A percentile compares a stretch with the other conserved stretches of the same genome.
Evolutionary conservation across 2,329 filamentous ascomycete species (phyloP).

Genomic region (Sarocladium oryzae): DNA sequence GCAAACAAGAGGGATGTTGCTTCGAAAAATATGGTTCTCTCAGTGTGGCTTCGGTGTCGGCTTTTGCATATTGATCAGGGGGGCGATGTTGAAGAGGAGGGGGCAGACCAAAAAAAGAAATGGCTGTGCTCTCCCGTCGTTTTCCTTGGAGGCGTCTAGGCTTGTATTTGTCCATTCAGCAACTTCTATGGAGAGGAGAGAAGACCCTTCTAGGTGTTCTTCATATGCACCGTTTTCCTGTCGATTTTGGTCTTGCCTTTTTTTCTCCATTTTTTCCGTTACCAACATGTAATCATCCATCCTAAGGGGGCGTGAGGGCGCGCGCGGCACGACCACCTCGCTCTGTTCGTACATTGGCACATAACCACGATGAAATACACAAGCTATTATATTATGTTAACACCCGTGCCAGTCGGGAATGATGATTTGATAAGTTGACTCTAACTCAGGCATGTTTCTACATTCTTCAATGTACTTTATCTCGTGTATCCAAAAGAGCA

Average conservation of each 20-base stretch:
- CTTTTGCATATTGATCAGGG: slow-evolving; percentile 1
- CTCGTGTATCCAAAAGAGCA: too few relatives aligned
- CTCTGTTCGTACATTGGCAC: background rate
- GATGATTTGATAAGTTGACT: too few relatives aligned
- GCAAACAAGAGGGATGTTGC: background rate
- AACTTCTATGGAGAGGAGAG: background rate
- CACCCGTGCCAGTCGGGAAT: too few relatives aligned
- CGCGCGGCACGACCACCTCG: background rate
- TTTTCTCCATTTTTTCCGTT: background rate
- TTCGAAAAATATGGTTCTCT: background rate
- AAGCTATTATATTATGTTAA: too few relatives aligned
- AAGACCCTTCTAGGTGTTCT: too few relatives aligned
- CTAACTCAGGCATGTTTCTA: too few relatives aligned
- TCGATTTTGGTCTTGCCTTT: background rate
- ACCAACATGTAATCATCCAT: slow-evolving; percentile 3
- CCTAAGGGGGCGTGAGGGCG: background rate
- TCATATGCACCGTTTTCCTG: background rate
- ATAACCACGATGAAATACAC: background rate
- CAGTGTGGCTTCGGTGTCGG: background rate
- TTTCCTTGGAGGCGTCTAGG: background rate
- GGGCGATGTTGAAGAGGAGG: background rate
- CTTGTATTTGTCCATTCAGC: background rate
- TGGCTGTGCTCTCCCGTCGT: too few relatives aligned
- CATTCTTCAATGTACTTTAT: too few relatives aligned
- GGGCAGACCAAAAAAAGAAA: background rate